phyloP scores from a whole-genome alignment of 352 stramenopile genomes.

The Pythium chondricola region DNA sequence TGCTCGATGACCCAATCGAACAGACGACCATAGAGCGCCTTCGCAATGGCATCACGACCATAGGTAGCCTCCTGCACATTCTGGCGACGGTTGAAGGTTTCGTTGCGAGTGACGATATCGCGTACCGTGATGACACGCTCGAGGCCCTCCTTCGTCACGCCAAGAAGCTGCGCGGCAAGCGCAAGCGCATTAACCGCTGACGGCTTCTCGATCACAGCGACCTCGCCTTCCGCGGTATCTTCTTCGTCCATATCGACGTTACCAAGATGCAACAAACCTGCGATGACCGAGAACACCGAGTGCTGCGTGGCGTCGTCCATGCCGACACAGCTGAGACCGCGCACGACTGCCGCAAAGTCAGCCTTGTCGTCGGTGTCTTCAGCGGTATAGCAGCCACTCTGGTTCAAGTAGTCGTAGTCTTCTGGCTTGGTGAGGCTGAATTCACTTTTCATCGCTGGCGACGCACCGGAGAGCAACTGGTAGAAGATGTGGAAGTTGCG shows the following conservation, averaged over 20 bases:
- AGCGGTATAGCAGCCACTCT: conserved; percentile 89
- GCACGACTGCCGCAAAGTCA: conserved; percentile 72
- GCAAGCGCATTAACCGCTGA: conserved; percentile 55
- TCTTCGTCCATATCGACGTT: conserved; percentile 94
- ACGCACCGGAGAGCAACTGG: conserved; percentile 78
- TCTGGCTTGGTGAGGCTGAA: conserved; percentile 70
- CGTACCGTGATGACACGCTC: conserved; percentile 81
- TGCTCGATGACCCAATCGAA: conserved; percentile 92
- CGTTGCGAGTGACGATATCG: conserved; percentile 78
- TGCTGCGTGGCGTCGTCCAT: conserved; percentile 65
- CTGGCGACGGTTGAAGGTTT: conserved; percentile 77
- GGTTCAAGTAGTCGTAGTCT: conserved; percentile 93
- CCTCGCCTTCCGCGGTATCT: conserved; percentile 75
- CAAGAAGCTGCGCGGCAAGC: conserved; percentile 53
- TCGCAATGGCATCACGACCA: conserved; percentile 89
- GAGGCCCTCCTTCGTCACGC: conserved; percentile 56
- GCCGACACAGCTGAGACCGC: conserved; percentile 68
- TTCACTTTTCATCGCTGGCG: conserved; percentile 35
- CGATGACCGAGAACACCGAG: conserved; percentile 89
- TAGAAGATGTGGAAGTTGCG: conserved; percentile 97
- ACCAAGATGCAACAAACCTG: conserved; percentile 93
- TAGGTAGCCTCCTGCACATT: conserved; percentile 84
- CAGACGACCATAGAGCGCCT: conserved; percentile 89
- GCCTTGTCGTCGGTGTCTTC: conserved; percentile 89
- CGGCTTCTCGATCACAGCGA: conserved; percentile 63